Percentiles rank a stretch among this genome's conserved stretches.
These are phyloP conservation scores for Diaporthe sp. DNA, from an alignment of 2,329 filamentous ascomycete species.

Conservation along the genomic window DNA sequence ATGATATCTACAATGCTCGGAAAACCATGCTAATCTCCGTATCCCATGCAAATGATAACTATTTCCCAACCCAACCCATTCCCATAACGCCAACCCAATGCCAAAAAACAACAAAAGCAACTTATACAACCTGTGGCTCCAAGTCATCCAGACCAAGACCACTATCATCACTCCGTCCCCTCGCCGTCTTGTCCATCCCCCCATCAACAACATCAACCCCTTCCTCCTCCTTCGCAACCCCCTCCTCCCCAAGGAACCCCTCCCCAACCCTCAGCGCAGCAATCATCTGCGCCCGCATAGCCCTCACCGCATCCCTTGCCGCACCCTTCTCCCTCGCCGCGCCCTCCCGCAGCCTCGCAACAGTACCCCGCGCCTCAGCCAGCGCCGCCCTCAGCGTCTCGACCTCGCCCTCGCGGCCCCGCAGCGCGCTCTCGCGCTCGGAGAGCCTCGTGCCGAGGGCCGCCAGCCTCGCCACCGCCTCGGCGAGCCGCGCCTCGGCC, in stretches of 20 bases:
- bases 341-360: neutral
- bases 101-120: too few species aligned
- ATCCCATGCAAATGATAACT: neutral
- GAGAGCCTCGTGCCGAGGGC: neutral
- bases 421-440: neutral
- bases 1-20: neutral
- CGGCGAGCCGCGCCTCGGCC: neutral
- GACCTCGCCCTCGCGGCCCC: conserved; percentile 1
- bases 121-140: neutral
- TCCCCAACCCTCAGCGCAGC: conserved; percentile 36
- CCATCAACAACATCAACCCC: neutral
- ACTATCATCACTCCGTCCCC: conserved; percentile 13
- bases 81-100: conserved; percentile 15
- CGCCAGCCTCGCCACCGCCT: neutral
- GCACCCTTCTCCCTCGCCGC: neutral
- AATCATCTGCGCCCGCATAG: conserved; percentile 34
- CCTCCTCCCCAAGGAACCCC: conserved; percentile 30
- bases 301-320: conserved; percentile 21
- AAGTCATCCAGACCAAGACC: neutral
- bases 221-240: conserved; percentile 10
- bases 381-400: conserved; percentile 1
- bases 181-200: neutral
- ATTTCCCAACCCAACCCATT: neutral
- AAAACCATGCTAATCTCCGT: neutral
- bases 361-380: neutral